Conservation (phyloP, 2,329 filamentous ascomycete genomes). For the Aspergillus sp. region DNA sequence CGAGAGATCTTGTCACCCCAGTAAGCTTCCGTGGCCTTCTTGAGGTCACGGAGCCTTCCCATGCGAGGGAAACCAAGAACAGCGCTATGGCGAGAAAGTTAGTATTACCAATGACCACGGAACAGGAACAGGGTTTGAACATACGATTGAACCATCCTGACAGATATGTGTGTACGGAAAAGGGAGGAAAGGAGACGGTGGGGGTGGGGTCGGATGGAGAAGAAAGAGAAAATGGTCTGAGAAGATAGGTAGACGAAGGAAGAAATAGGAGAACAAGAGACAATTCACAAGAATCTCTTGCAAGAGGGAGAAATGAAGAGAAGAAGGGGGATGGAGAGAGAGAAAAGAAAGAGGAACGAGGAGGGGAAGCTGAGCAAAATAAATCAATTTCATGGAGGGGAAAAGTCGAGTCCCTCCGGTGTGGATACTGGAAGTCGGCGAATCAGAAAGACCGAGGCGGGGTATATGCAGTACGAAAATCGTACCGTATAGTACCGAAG, state of each 20-base stretch:
- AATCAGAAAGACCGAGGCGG: constrained; percentile 11
- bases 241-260: constrained; percentile 4
- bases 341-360: constrained; percentile 8
- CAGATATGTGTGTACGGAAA: constrained; percentile 26
- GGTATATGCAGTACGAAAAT: neutral
- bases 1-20: constrained; percentile 95
- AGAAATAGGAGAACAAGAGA: constrained; percentile 22
- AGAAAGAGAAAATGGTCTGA: constrained; percentile 3
- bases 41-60: constrained; percentile 97
- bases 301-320: constrained; percentile 19
- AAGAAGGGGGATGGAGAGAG: constrained; percentile 24
- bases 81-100: constrained; percentile 46
- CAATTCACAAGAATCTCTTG: constrained; percentile 25
- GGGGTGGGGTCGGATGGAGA: constrained; percentile 6
- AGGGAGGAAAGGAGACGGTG: constrained; percentile 10
- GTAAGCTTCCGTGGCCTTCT: constrained; percentile 99
- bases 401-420: constrained; percentile 12
- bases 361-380: constrained; percentile 3
- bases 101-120: constrained; percentile 9
- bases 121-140: constrained; percentile 25
- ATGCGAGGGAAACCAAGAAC: constrained; percentile 99
- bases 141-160: constrained; percentile 63
- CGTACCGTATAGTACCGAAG: constrained; percentile 4
- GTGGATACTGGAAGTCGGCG: constrained; percentile 10
- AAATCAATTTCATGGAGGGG: constrained; percentile 10